Conservation (phyloP, 1,284 basidiomycete genomes). For the Boletus sp. region DNA sequence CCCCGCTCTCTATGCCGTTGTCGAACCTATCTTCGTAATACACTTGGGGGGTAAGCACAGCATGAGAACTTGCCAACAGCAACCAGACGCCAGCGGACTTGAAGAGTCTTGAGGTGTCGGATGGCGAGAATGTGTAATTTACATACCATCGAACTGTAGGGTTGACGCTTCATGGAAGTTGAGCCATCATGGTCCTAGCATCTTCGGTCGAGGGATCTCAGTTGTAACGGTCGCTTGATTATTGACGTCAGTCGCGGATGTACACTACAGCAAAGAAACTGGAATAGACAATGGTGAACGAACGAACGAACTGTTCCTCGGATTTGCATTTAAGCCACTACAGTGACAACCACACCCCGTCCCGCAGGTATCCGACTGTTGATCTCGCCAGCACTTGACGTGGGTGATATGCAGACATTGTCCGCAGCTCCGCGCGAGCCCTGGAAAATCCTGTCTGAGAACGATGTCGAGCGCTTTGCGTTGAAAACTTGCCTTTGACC, state of each 20-base stretch:
- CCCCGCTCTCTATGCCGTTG: background rate
- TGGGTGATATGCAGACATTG: conserved; percentile 67
- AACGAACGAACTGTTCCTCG: conserved; percentile 5
- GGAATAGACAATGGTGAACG: conserved; percentile 15
- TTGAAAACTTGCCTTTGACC: conserved; percentile 58
- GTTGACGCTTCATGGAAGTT: too few species aligned
- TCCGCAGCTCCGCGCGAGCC: conserved; percentile 66
- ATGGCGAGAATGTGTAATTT: too few species aligned
- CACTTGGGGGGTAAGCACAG: too few species aligned
- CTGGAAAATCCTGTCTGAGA: conserved; percentile 33
- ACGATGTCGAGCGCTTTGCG: background rate
- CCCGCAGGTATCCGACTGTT: conserved; percentile 49
- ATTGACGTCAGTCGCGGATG: too few species aligned
- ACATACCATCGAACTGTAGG: too few species aligned
- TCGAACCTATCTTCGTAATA: background rate
- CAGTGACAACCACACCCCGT: conserved; percentile 66
- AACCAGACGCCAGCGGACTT: too few species aligned
- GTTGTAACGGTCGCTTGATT: too few species aligned
- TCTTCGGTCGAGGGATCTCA: too few species aligned
- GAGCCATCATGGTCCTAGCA: too few species aligned
- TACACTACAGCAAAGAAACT: conserved; percentile 1
- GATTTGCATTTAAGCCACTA: conserved; percentile 15
- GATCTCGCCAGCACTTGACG: conserved; percentile 55
- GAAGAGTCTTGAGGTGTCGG: too few species aligned
- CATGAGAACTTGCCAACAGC: too few species aligned